Evolutionary conservation across 2,329 filamentous ascomycete species (phyloP), one percentile per base, ranked within the genome.

Genomic region (Sporothrix luriei): DNA sequence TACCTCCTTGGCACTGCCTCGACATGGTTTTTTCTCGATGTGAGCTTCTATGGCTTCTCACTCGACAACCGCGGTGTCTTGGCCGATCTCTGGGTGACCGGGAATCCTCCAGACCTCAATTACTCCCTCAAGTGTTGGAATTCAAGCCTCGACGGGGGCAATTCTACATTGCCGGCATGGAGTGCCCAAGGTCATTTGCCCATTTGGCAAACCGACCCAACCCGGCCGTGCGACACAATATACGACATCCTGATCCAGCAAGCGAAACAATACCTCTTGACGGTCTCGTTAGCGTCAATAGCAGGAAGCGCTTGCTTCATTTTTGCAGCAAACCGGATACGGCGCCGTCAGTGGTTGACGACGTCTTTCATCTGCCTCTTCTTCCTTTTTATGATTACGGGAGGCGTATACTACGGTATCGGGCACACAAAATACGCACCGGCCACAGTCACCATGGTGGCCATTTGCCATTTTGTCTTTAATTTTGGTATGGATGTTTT

Each of bases 41-140:
- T 87, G n/a, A 83, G 83, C 16, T 87, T 87, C 72, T 87, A 86
- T 71, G 85, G 85, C 2, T 83, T 87, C 69, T 82, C 82, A 3
- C 78, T 87, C 5, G 83, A 83, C 64, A 82, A 82, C 68, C 74
- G 80, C 64, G 78, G 78, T 7, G 81, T 80, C 0, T 74, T 82
- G 2, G 78, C 80, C 26, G 80, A 81, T 55, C 77, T 82, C 68
- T 83, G 81, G 81, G 79, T 78, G 11, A 83, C 81, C 0, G 77
- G 74, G 0, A 68, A 71, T 1, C 74, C 77, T 1, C 75, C 77
- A 0, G 72, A 72, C 1, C 77, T 85, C 66, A 76, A 81, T 69
- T 70, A 77, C 1, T 74, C 73, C 16, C 79, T 85, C 0, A 68
- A 75, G n/a, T 85, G 84, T 74, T 85, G 82, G 83, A 79, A 81